These are phyloP conservation scores for Populus hybrid DNA, from an alignment of 441 rosid genomes.

Conservation along the genomic window DNA sequence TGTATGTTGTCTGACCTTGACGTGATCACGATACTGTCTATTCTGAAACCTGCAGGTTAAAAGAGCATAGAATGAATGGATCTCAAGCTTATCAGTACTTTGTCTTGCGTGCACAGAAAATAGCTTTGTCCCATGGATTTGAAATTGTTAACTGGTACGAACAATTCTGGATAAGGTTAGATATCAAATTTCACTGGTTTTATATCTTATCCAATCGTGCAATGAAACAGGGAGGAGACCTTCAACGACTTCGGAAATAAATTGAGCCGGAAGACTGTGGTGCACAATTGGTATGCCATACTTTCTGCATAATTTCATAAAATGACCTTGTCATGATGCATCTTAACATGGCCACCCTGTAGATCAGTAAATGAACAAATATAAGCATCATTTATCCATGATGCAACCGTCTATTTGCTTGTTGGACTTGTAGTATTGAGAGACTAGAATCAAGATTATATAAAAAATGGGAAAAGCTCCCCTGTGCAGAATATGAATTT, in stretches of 20 bases:
- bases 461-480: background rate
- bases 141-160: constrained; percentile 63
- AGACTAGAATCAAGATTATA: background rate
- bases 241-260: constrained; percentile 62
- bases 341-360: background rate
- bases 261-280: constrained; percentile 61
- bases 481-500: background rate
- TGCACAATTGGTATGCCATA: constrained; percentile 60
- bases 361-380: background rate
- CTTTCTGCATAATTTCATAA: background rate
- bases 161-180: constrained; percentile 1
- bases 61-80: constrained; percentile 38
- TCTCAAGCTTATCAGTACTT: constrained; percentile 63
- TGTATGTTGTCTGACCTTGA: background rate
- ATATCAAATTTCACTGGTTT: background rate
- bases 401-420: background rate
- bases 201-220: constrained; percentile 12
- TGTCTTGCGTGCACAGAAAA: constrained; percentile 56
- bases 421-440: background rate
- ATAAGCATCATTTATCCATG: background rate
- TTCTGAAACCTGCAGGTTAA: constrained; percentile 43
- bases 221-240: constrained; percentile 72
- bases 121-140: constrained; percentile 62
- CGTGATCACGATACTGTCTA: background rate
- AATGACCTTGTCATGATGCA: background rate